A percentile compares a stretch with the other conserved stretches of the same genome.
Conservation (phyloP, 1,284 basidiomycete species). For the Heliocybe sulcata region DNA sequence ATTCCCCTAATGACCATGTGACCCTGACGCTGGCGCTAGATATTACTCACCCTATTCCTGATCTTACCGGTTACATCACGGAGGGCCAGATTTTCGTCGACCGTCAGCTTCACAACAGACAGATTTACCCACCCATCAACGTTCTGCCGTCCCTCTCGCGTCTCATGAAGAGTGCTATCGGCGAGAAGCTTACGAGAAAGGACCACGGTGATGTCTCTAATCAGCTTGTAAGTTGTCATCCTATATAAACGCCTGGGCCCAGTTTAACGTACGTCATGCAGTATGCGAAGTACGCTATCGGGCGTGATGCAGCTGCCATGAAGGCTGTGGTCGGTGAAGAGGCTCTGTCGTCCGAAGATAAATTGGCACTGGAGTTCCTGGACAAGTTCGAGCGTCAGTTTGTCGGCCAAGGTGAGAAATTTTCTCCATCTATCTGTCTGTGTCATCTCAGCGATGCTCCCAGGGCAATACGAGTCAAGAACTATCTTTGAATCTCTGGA, state of each 20-base stretch:
- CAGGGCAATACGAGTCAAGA: slow-evolving; percentile 91
- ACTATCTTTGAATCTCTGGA: slow-evolving; percentile 98
- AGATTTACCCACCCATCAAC: slow-evolving; percentile 99
- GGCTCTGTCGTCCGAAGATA: slow-evolving; percentile 90
- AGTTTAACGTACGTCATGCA: slow-evolving; percentile 25
- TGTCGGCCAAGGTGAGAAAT: slow-evolving; percentile 76
- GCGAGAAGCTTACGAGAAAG: slow-evolving; percentile 94
- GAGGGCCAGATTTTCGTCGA: slow-evolving; percentile 99
- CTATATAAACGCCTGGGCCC: neutral
- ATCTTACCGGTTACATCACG: slow-evolving; percentile 99
- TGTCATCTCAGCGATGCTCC: neutral
- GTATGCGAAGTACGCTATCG: slow-evolving; percentile 98
- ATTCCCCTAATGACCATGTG: slow-evolving; percentile 6
- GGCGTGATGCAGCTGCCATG: slow-evolving; percentile 97
- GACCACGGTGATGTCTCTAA: slow-evolving; percentile 99
- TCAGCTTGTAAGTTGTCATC: slow-evolving; percentile 65
- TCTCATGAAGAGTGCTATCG: slow-evolving; percentile 99
- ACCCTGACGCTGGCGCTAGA: slow-evolving; percentile 40
- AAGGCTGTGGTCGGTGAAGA: slow-evolving; percentile 99
- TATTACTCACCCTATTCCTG: slow-evolving; percentile 99
- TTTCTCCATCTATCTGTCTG: neutral
- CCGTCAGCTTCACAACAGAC: slow-evolving; percentile 88
- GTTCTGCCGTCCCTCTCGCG: slow-evolving; percentile 97
- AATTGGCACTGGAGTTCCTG: slow-evolving; percentile 87
- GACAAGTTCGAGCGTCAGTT: slow-evolving; percentile 95